Evolutionary conservation across 768 basidiomycete species (phyloP), one percentile per base, ranked within the genome.

Genomic region (Trametopsis cervina): DNA sequence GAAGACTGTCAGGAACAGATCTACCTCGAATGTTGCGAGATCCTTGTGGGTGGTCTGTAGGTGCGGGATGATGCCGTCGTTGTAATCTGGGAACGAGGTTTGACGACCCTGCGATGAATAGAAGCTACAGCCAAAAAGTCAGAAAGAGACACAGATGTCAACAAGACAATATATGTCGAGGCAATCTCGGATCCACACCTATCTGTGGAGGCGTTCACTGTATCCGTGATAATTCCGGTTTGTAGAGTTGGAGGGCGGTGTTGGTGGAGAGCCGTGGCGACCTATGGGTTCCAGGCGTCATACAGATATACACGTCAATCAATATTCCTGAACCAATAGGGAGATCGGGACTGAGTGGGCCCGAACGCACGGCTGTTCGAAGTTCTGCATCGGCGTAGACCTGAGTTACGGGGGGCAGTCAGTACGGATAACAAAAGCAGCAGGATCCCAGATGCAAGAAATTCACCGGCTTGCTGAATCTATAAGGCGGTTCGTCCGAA

Each of bases 21-120:
- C 44, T 54, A 85, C 87, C 75, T 90, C 89, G 47, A 90, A 69
- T 4, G 83, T 85, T 3, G 78, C 70, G 39, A 87, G 63, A 44
- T 79, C 75, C 38, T 67, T 63, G 38, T 78, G 68, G n/a, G 69
- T 63, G 24, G 63, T 58, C 56, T 74, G 69, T 39, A 90, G 63
- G 35, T 72, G 63, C 42, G 77, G 70, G 44, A 89, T 77, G 46
- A 90, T 73, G 57, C 70, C 65, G 25, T 69, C 68, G 61, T 90
- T 91, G 59, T 77, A 70, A 64, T 90, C 88, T 27, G 78, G 78
- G 59, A 90, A 90, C 4, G 85, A 84, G 2, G 87, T 89, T 56
- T 81, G 80, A 54, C 89, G 75, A 39, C 89, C 89, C 67, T 90
- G 89, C 11, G 87, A 89, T 42, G 87, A 88, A 68, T 90, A 90